Conservation (phyloP, 116 monocot species). For the Cymodocea nodosa region DNA sequence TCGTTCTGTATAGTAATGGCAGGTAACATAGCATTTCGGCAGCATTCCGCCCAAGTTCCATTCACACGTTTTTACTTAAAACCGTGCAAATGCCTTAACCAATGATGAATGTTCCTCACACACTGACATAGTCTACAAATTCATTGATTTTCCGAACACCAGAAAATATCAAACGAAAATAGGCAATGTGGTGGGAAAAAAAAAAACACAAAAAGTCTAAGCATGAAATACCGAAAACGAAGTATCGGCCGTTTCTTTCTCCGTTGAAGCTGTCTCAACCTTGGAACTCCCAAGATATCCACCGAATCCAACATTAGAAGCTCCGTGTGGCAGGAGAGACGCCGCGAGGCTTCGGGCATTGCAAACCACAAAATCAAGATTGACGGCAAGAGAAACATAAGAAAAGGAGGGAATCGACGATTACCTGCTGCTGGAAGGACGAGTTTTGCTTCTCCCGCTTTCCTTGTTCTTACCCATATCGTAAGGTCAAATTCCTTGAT, state of each 20-base stretch:
- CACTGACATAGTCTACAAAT: no score
- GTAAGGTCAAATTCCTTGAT: no score
- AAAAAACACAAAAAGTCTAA: not conserved
- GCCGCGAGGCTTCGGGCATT: constrained; percentile 48
- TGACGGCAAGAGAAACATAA: not conserved
- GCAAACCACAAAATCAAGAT: not conserved
- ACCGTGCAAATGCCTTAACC: no score
- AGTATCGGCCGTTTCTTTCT: not conserved
- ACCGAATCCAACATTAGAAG: constrained; percentile 63
- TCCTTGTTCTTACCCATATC: constrained; percentile 90
- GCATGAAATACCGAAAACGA: constrained; percentile 1
- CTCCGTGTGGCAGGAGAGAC: constrained; percentile 67
- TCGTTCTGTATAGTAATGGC: no score
- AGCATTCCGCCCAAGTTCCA: no score
- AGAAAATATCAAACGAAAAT: not conserved
- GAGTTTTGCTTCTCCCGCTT: constrained; percentile 51
- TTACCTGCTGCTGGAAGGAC: constrained; percentile 95
- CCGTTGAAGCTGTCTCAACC: constrained; percentile 27
- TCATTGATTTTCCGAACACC: no score
- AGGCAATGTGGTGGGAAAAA: not conserved
- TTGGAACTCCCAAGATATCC: constrained; percentile 73
- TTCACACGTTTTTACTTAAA: no score
- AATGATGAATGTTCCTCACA: no score
- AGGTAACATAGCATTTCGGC: no score
- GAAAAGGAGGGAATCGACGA: not conserved